Percentiles rank a stretch among this genome's conserved stretches.
These are phyloP conservation scores for Quercus glauca DNA, from an alignment of 306 rosid genomes.

Conservation along the genomic window DNA sequence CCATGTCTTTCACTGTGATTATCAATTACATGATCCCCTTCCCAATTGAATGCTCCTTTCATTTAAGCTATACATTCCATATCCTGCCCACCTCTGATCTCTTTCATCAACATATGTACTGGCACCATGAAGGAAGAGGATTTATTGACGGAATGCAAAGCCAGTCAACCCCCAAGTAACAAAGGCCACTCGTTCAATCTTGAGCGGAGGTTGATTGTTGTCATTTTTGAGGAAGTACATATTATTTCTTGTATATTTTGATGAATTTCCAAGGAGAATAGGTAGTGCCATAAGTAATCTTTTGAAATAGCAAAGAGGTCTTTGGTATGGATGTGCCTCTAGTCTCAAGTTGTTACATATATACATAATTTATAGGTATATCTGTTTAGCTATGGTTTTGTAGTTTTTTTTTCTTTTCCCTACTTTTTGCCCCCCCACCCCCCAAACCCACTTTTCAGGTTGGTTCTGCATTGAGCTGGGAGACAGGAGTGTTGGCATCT, in stretches of 20 bases:
- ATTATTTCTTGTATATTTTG: conserved; percentile 48
- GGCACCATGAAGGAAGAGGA: conserved; percentile 25
- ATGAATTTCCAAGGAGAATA: conserved; percentile 38
- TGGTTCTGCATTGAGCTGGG: conserved; percentile 18
- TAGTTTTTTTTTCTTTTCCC: conserved; percentile 13
- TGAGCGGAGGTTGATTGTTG: conserved; percentile 38
- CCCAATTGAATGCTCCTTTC: conserved; percentile 22
- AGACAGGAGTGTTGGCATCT: conserved; percentile 26
- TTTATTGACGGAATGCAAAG: conserved; percentile 28
- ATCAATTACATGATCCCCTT: conserved; percentile 18
- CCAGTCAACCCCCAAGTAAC: conserved; percentile 17
- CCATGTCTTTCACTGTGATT: conserved; percentile 52
- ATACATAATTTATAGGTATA: conserved; percentile 32
- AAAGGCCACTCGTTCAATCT: conserved; percentile 33
- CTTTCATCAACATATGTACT: conserved; percentile 24
- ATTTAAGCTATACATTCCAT: conserved; percentile 19
- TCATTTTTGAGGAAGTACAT: conserved; percentile 52
- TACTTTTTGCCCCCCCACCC: neutral
- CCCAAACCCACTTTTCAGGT: conserved; percentile 14
- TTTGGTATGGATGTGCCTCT: conserved; percentile 29
- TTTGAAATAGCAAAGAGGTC: conserved; percentile 24
- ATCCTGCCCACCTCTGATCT: conserved; percentile 19
- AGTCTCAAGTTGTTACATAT: conserved; percentile 29
- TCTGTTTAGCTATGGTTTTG: conserved; percentile 7
- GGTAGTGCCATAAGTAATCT: conserved; percentile 31